Evolutionary conservation across 805 yeast genomes (phyloP), one percentile per base, ranked within the genome.

Genomic region (Diddensiella transvaalensis): DNA sequence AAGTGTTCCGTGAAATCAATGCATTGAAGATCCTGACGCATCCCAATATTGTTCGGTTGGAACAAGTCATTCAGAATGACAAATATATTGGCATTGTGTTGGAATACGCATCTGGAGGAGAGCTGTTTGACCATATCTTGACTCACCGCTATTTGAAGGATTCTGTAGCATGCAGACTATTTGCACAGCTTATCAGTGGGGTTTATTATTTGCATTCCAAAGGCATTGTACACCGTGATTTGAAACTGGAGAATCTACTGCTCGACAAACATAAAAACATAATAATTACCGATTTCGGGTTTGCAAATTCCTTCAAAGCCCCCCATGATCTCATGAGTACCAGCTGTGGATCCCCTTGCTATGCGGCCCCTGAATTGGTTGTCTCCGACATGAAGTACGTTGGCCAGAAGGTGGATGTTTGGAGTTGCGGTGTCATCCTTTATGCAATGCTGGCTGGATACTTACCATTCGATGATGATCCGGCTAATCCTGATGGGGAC

Each of bases 371-470:
- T 0, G 99, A 93, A 64, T 71, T 93, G 49, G 99, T 93, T 2
- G 83, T 89, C 24, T 84, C 91, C 10, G 87, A 82, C 54, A 78
- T 82, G 46, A 89, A 95, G 13, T 93, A 93, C 64, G 88, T 86
- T 57, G 97, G 96, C 19, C 78, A 88, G 53, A 89, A 88, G 67
- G 97, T 88, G 26, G 99, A 93, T 68, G 85, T 90, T 38, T 93
- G 99, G 99, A 87, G 96, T 0, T 81, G 96, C 60, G 99, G 99
- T 51, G 90, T 93, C 23, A 93, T 93, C 46, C 70, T 93, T 38
- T 93, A 89, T 63, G 97, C 98, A 8, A 93, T 93, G 96, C 73
- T 93, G 42, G 91, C 98, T 0, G 99, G 99, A 1, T 93, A 93
- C 66, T 74, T 93, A 52, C 99, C 99, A 0, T 93, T 88, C 73